Percentiles rank a stretch among this genome's conserved stretches.
Evolutionary conservation across 192 early-diverging fungal species (phyloP).

Genomic region (Coemansia sp.): DNA sequence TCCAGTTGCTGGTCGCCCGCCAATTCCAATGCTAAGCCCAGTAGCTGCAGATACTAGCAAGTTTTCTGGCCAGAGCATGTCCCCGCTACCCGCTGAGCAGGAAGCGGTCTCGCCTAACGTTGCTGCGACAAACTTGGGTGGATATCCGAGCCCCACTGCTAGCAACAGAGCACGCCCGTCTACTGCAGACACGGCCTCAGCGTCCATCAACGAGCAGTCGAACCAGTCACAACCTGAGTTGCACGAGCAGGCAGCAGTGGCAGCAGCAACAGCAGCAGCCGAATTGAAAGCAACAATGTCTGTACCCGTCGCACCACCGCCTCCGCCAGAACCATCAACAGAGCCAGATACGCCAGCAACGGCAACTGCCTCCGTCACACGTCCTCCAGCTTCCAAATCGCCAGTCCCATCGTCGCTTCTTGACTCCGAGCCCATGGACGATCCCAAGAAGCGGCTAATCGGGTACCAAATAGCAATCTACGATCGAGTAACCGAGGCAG

Average conservation of each 20-base stretch:
- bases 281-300: not conserved
- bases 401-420: conserved; percentile 35
- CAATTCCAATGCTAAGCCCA: conserved; percentile 30
- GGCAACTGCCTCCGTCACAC: not conserved
- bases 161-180: not conserved
- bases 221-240: not conserved
- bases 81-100: not conserved
- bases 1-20: conserved; percentile 42
- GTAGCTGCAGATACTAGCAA: not conserved
- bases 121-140: not conserved
- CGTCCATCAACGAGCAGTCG: not conserved
- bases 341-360: not conserved
- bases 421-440: conserved; percentile 49
- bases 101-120: not conserved
- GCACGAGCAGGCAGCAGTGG: not conserved
- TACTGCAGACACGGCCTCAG: conserved; percentile 6
- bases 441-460: conserved; percentile 52
- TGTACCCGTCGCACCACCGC: not conserved
- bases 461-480: conserved; percentile 64
- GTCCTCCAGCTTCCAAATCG: conserved; percentile 13
- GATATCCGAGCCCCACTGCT: not conserved
- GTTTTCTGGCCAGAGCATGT: not conserved
- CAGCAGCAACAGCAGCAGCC: not conserved
- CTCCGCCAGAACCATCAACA: not conserved
- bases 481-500: conserved; percentile 60